A percentile compares a stretch with the other conserved stretches of the same genome.
phyloP scores from a whole-genome alignment of 805 yeast genomes.

The Metschnikowia hibisci region DNA sequence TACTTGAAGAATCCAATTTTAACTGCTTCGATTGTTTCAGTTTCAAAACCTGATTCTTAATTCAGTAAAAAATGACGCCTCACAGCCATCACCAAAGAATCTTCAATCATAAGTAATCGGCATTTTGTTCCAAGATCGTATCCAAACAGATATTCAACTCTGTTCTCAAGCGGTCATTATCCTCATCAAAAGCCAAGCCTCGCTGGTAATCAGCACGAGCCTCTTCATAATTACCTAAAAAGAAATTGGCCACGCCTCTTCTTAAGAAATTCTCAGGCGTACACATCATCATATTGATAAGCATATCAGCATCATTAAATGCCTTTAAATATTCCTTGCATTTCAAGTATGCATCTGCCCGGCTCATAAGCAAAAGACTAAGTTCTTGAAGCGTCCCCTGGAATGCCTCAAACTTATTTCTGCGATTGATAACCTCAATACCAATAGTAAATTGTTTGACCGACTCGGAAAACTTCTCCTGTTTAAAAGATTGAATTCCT shows the following conservation, averaged over 20 bases:
- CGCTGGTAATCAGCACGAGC: constrained; percentile 69
- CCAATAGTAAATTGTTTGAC: constrained; percentile 62
- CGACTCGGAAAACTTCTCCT: constrained; percentile 54
- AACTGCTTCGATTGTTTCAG: too few species aligned
- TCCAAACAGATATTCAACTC: constrained; percentile 47
- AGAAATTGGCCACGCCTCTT: constrained; percentile 59
- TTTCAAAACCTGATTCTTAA: too few species aligned
- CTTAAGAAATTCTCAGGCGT: constrained; percentile 70
- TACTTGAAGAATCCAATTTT: too few species aligned
- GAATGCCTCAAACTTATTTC: constrained; percentile 72
- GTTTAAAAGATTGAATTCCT: constrained; percentile 56
- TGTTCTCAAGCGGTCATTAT: constrained; percentile 45
- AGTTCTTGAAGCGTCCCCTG: constrained; percentile 69
- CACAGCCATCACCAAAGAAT: background rate
- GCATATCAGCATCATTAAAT: constrained; percentile 63
- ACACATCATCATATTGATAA: constrained; percentile 53
- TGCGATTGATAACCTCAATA: constrained; percentile 60
- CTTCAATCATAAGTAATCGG: constrained; percentile 38
- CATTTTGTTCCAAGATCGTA: constrained; percentile 54
- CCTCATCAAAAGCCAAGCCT: constrained; percentile 62
- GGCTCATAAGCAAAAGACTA: constrained; percentile 59
- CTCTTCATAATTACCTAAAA: constrained; percentile 57
- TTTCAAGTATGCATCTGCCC: constrained; percentile 66
- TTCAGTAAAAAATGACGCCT: background rate
- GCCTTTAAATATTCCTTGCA: constrained; percentile 55